A percentile compares a stretch with the other conserved stretches of the same genome.
Conservation (phyloP, 495 filamentous ascomycete species). For the Hypoxylon rickii region DNA sequence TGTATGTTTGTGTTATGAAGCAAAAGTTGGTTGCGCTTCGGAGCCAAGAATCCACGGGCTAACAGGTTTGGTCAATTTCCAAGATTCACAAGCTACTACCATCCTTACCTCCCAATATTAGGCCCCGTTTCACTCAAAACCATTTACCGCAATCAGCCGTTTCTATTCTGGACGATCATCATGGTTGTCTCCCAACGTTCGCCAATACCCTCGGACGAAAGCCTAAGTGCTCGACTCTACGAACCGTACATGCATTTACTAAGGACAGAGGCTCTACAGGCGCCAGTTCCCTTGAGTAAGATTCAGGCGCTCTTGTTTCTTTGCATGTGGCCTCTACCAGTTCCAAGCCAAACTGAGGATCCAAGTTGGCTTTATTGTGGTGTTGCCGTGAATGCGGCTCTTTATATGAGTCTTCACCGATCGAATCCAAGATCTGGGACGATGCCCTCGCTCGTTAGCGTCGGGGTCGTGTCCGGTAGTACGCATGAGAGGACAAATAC, state of each 20-base stretch:
- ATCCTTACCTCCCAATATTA: conserved; percentile 36
- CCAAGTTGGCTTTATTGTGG: conserved; percentile 43
- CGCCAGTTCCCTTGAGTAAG: conserved; percentile 35
- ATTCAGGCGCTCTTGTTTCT: conserved; percentile 41
- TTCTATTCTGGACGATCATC: conserved; percentile 44
- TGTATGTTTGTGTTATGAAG: too few relatives aligned
- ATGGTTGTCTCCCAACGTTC: conserved; percentile 17
- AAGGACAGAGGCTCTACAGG: conserved; percentile 16
- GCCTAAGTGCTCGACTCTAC: conserved; percentile 23
- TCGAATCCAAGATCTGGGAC: conserved; percentile 11
- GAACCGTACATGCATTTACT: conserved; percentile 34
- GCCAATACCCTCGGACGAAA: conserved; percentile 16
- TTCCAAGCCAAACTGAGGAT: conserved; percentile 31
- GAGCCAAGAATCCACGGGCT: too few relatives aligned
- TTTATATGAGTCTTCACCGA: conserved; percentile 38
- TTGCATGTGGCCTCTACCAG: conserved; percentile 40
- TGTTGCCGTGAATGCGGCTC: conserved; percentile 38
- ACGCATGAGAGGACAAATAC: conserved; percentile 31
- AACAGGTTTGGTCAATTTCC: too few relatives aligned
- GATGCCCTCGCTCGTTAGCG: conserved; percentile 15
- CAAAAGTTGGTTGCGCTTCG: too few relatives aligned
- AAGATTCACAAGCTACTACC: conserved; percentile 35
- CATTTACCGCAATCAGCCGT: conserved; percentile 29
- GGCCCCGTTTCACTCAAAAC: conserved; percentile 33
- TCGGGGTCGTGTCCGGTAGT: conserved; percentile 19